Evolutionary conservation across 495 filamentous ascomycete species (phyloP), one percentile per base, ranked within the genome.

Genomic region (Penicillium taxi): DNA sequence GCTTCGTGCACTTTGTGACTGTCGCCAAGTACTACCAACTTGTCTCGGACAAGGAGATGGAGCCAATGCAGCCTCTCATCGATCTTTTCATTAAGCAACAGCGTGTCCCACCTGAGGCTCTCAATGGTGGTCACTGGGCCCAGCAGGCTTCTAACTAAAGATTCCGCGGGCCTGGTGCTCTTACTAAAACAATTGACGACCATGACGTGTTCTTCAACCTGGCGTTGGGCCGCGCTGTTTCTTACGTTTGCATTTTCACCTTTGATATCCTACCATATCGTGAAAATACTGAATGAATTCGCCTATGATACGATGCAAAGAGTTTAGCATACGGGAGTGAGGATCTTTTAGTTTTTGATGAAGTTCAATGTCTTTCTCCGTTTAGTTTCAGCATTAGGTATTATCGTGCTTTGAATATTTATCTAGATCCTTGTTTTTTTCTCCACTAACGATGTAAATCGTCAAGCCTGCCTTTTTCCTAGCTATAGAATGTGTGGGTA

Each of bases 21-120:
- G 88, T 93, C 4, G 86, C 83, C 35, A 87, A 85, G 42, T 80
- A 87, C 17, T 82, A 87, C 53, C 78, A 80, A 44, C 77, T 95
- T 58, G 71, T 95, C 34, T 76, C 77, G 36, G 82, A 87, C 23
- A 78, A 82, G 55, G 88, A 93, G 55, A 70, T 88, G 55, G 86
- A 94, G 73, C 88, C 88, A 9, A 93, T 95, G 88, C 85, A 89
- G 67, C 82, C 84, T 8, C 56, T 95, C 51, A 83, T 95, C 43
- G 86, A 95, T 50, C 67, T 94, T 23, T 95, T 88, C 78, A 78
- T 86, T 34, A 80, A 77, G 38, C 84, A 86, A 43, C 86, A 86
- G 30, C 80, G 84, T 18, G 81, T 94, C 41, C 85, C 87, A 2
- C 72, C 78, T 1, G 82, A 84, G 56, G 70, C 70, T 16, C 58